These are phyloP conservation scores for Leccinum incarnatum DNA, from an alignment of 768 basidiomycete species.

Conservation along the genomic window DNA sequence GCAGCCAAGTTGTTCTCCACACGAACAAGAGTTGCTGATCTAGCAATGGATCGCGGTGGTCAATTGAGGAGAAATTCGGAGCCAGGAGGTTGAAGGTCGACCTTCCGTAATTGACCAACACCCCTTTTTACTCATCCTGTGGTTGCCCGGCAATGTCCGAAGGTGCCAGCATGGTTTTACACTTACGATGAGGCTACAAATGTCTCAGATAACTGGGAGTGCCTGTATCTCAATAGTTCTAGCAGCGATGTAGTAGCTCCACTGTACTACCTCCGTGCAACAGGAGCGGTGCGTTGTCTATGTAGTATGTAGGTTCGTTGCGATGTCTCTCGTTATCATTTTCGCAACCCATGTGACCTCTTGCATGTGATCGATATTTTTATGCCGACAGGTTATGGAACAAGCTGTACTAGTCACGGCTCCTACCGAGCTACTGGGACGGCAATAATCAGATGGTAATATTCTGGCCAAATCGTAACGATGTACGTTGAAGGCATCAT, in stretches of 20 bases:
- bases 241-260: not conserved
- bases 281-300: not conserved
- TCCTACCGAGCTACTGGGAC: too few relatives aligned
- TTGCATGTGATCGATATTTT: too few relatives aligned
- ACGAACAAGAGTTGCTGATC: not conserved
- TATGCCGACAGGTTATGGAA: too few relatives aligned
- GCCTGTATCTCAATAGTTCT: not conserved
- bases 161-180: not conserved
- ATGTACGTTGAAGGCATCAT: too few relatives aligned
- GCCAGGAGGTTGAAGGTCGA: constrained; percentile 2
- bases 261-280: not conserved
- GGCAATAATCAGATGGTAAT: too few relatives aligned
- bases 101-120: constrained; percentile 12
- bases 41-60: constrained; percentile 1
- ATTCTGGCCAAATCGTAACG: too few relatives aligned
- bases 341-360: too few relatives aligned
- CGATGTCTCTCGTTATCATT: not conserved
- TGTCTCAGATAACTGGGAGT: not conserved
- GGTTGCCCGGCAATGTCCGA: constrained; percentile 9
- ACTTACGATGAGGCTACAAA: not conserved
- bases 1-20: not conserved
- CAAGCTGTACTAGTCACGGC: too few relatives aligned
- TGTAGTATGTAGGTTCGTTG: not conserved
- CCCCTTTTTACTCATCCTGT: constrained; percentile 11
- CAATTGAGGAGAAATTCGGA: not conserved